Evolutionary conservation across 169 alveolate species (phyloP), one percentile per base, ranked within the genome.

Genomic region (Babesia caballi): DNA sequence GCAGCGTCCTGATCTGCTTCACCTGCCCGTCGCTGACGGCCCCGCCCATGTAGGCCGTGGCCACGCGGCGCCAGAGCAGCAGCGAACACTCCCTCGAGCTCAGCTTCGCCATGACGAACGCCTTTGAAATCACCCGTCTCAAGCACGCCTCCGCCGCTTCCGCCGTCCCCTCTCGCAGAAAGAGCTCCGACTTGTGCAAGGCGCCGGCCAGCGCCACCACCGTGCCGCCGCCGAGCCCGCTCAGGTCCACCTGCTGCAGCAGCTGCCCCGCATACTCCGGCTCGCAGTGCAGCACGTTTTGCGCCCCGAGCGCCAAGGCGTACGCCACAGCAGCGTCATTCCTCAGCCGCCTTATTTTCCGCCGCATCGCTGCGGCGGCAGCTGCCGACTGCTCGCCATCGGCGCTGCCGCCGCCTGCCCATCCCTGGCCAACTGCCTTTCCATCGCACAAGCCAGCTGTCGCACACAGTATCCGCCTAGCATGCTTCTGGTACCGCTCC

Each of bases 121-220:
- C 40, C 25, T 35, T 60, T 11, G 33, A 17, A 1, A 38, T 23
- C 19, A 72, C 4, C 9, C 23, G 19, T 2, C 46, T 35, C 25
- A 30, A 72, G 44, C 52, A 19, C 0, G 14, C 7, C 40, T 58
- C 66, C 1, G 66, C 54, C 21, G 36, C 12, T 19, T 36, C 38
- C 17, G 23, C 23, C 2, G 21, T 25, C 15, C 41, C 66, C 6
- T 52, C 42, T 7, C 8, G 9, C 12, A 23, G 36, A 27, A 60
- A 72, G 12, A 47, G 44, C 8, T 60, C 83, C 25, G 67, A 36
- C 74, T 72, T 72, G 74, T 57, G 69, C 21, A 72, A 6, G 28
- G 54, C 46, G 15, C 83, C 83, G 4, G 60, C 27, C 25, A 61
- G 44, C 4, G 68, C 69, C 30, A 72, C 83, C 28, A 72, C 25